Percentiles rank a stretch among this genome's conserved stretches.
phyloP scores from a whole-genome alignment of 129 eudicot species.

The Dittrichia graveolens region DNA sequence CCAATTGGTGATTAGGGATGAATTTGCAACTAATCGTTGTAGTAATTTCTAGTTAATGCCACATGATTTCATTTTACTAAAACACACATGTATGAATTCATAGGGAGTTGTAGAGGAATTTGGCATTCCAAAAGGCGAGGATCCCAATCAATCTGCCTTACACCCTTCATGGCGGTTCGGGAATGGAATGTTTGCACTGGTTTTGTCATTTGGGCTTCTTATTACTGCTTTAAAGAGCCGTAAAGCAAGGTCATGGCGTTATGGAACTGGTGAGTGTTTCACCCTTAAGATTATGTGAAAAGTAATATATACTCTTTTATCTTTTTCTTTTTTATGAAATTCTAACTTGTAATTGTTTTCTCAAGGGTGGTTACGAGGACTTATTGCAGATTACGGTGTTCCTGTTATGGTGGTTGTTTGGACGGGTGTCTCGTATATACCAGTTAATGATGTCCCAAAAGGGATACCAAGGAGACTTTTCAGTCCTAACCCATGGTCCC shows the following conservation, averaged over 20 bases:
- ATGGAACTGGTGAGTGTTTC: slow-evolving; percentile 69
- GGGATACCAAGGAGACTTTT: slow-evolving; percentile 92
- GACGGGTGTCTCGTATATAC: slow-evolving; percentile 89
- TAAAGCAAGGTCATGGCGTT: slow-evolving; percentile 97
- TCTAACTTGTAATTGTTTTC: slow-evolving; percentile 27
- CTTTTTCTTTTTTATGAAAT: neutral
- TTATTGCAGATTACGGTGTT: slow-evolving; percentile 94
- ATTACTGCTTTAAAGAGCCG: slow-evolving; percentile 87
- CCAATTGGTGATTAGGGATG: slow-evolving; percentile 9
- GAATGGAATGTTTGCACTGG: slow-evolving; percentile 97
- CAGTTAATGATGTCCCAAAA: slow-evolving; percentile 78
- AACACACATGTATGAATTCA: slow-evolving; percentile 19
- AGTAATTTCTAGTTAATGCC: neutral
- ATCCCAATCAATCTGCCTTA: slow-evolving; percentile 61
- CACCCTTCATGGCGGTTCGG: slow-evolving; percentile 95
- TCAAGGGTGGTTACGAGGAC: slow-evolving; percentile 90
- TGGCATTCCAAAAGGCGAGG: slow-evolving; percentile 80
- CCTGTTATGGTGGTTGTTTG: slow-evolving; percentile 94
- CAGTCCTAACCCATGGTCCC: slow-evolving; percentile 99
- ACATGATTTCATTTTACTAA: neutral
- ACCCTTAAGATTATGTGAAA: neutral
- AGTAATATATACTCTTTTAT: neutral
- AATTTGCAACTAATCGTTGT: neutral
- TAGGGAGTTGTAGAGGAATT: slow-evolving; percentile 97
- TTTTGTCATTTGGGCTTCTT: slow-evolving; percentile 92